Evolutionary conservation across 2,329 filamentous ascomycete genomes (phyloP).

Genomic region (Verticillium zaregamsianum): DNA sequence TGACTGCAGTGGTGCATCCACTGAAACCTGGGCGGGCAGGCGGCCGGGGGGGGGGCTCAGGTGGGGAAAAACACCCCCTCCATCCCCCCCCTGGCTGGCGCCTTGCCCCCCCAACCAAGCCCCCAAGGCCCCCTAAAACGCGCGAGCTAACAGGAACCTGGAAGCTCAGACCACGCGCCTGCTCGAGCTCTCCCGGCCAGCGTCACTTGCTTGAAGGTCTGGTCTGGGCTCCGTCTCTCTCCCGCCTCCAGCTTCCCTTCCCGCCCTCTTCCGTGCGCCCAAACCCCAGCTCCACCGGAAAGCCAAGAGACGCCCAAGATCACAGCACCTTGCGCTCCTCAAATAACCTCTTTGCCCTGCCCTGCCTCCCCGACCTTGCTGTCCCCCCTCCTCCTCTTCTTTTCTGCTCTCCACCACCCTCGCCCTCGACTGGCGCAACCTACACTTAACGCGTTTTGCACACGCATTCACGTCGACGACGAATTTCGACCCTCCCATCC

Average conservation of each 20-base stretch:
- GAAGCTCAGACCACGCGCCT: background rate
- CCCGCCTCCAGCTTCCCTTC: background rate
- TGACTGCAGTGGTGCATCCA: background rate
- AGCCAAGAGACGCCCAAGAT: slow-evolving; percentile 3
- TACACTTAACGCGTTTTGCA: background rate
- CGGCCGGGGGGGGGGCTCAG: background rate
- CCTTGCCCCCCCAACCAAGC: background rate
- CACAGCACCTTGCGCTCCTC: background rate
- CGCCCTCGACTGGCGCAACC: background rate
- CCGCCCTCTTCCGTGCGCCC: background rate
- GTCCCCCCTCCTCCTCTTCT: background rate
- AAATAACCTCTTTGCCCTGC: slow-evolving; percentile 1
- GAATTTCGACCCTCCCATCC: background rate
- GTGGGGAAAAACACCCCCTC: background rate
- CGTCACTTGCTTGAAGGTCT: background rate
- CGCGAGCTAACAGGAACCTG: background rate
- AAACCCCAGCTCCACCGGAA: slow-evolving; percentile 2
- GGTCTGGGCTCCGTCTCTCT: background rate
- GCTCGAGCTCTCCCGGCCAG: background rate
- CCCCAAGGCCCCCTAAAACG: background rate
- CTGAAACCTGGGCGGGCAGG: background rate
- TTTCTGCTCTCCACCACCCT: background rate
- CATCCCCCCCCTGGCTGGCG: background rate
- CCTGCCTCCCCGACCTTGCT: background rate
- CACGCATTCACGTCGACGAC: background rate